Evolutionary conservation across 148 eudicot genomes (phyloP).

Genomic region (Chenopodium quinoa): DNA sequence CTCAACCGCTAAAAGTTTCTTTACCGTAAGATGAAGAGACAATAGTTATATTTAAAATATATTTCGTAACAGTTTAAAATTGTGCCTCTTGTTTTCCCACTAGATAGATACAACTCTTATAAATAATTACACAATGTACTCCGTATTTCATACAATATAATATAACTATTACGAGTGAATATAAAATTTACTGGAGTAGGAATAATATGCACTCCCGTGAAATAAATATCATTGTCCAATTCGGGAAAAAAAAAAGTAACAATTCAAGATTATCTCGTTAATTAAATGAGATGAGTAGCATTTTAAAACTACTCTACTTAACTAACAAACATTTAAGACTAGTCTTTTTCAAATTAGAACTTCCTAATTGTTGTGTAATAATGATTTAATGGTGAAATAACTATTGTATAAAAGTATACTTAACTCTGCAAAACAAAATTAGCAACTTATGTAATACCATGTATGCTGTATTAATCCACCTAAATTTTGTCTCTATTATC

Average conservation of each 20-base stretch:
- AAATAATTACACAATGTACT: too few species aligned
- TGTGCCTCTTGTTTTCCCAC: too few species aligned
- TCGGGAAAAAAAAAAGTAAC: neutral
- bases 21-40: too few species aligned
- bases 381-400: slow-evolving; percentile 18
- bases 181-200: too few species aligned
- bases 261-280: neutral
- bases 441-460: slow-evolving; percentile 17
- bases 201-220: too few species aligned
- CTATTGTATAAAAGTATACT: neutral
- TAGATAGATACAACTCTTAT: too few species aligned
- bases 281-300: neutral
- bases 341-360: slow-evolving; percentile 17
- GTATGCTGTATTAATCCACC: slow-evolving; percentile 23
- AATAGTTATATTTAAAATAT: too few species aligned
- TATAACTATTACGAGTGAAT: too few species aligned
- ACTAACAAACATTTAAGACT: slow-evolving; percentile 21
- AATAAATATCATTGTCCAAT: neutral
- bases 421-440: slow-evolving; percentile 14
- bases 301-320: slow-evolving; percentile 1
- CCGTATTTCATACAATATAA: too few species aligned
- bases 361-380: slow-evolving; percentile 25
- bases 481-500: slow-evolving; percentile 34
- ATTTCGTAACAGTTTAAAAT: too few species aligned
- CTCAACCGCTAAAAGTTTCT: too few species aligned